Percentiles rank a stretch among this genome's conserved stretches.
These are phyloP conservation scores for Castanopsis chinensis DNA, from an alignment of 306 rosid species.

Conservation along the genomic window DNA sequence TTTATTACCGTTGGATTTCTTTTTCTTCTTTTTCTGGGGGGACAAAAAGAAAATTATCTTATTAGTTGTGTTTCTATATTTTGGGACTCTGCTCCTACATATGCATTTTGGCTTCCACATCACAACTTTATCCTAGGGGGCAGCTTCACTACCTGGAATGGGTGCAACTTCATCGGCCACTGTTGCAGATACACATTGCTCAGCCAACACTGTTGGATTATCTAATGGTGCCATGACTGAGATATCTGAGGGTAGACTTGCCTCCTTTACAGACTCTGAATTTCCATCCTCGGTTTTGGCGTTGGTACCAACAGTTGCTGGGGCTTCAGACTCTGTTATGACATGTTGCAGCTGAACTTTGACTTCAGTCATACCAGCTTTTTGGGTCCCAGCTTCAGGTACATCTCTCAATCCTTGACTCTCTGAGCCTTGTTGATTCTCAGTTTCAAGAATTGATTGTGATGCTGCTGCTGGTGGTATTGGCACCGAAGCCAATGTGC, in stretches of 20 bases:
- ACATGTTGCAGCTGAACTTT: constrained; percentile 12
- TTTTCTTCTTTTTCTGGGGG: no score
- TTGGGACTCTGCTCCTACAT: not conserved
- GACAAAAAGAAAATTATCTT: not conserved
- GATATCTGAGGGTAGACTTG: not conserved
- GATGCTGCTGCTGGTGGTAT: not conserved
- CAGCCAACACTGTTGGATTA: constrained; percentile 10
- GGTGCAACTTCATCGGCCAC: not conserved
- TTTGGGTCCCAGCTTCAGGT: constrained; percentile 19
- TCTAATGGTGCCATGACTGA: not conserved
- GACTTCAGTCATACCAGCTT: not conserved
- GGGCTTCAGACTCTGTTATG: not conserved
- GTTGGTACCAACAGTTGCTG: not conserved
- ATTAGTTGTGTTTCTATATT: not conserved
- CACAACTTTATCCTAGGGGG: not conserved
- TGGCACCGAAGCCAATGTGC: not conserved
- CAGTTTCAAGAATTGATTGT: constrained; percentile 4
- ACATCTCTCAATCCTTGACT: constrained; percentile 3
- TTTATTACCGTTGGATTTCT: no score
- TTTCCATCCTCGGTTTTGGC: constrained; percentile 8
- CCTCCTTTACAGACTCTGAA: constrained; percentile 9
- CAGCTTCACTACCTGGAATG: not conserved
- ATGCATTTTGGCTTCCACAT: not conserved
- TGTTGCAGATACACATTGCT: constrained; percentile 6
- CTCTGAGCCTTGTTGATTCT: constrained; percentile 12